Percentiles rank a stretch among this genome's conserved stretches.
Evolutionary conservation across 1,139 yeast species (phyloP).

Genomic region (Scheffersomyces parashehatae): DNA sequence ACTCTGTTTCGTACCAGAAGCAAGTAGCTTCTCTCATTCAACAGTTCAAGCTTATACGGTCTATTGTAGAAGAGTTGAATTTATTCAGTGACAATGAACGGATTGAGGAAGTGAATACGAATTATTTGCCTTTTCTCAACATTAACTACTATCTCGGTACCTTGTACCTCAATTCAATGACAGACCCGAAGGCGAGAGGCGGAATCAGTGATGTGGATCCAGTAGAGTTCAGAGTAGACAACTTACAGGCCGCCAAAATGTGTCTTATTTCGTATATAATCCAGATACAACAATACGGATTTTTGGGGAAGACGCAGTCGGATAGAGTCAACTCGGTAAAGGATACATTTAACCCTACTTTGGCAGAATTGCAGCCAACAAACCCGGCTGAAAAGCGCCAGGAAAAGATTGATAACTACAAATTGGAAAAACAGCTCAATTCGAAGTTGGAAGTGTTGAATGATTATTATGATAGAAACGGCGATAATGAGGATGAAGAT

Average conservation of each 20-base stretch:
- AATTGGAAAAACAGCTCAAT: conserved; percentile 57
- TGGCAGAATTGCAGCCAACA: conserved; percentile 29
- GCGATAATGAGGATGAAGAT: conserved; percentile 27
- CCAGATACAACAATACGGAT: conserved; percentile 38
- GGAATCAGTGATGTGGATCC: conserved; percentile 13
- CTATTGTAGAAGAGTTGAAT: conserved; percentile 24
- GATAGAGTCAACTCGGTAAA: conserved; percentile 42
- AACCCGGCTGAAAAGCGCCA: conserved; percentile 62
- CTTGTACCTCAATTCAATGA: conserved; percentile 14
- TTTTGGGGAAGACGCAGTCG: conserved; percentile 41
- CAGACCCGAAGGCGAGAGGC: conserved; percentile 5
- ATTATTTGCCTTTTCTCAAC: conserved; percentile 54
- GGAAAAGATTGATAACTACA: conserved; percentile 71
- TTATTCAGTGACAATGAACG: conserved; percentile 64
- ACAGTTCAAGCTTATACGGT: conserved; percentile 29
- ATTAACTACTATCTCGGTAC: conserved; percentile 53
- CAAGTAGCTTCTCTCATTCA: conserved; percentile 20
- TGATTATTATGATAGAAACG: conserved; percentile 18
- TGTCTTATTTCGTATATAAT: conserved; percentile 47
- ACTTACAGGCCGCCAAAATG: conserved; percentile 42
- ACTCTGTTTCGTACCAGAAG: conserved; percentile 27
- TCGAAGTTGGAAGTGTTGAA: conserved; percentile 41
- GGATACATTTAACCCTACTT: conserved; percentile 40
- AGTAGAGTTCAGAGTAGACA: conserved; percentile 31
- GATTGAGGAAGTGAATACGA: conserved; percentile 56